Percentiles rank a stretch among this genome's conserved stretches.
These are phyloP conservation scores for Candida freyschussii DNA, from an alignment of 1,139 yeast genomes.

Conservation along the genomic window DNA sequence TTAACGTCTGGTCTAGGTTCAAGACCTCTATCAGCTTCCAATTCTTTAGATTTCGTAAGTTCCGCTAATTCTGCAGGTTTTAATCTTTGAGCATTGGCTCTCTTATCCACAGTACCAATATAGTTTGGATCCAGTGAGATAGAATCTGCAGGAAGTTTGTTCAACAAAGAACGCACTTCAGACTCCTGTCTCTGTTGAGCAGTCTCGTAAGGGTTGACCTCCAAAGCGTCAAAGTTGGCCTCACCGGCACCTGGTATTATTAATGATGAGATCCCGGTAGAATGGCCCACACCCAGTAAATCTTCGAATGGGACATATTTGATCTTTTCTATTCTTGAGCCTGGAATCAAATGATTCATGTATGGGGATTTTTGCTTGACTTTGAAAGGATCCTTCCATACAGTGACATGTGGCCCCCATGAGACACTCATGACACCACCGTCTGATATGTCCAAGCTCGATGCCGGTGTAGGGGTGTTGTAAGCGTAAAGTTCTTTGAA, in stretches of 20 bases:
- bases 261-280: slow-evolving; percentile 68
- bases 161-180: slow-evolving; percentile 81
- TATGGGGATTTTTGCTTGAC: slow-evolving; percentile 61
- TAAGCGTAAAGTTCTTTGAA: slow-evolving; percentile 63
- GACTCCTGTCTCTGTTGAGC: slow-evolving; percentile 90
- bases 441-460: slow-evolving; percentile 76
- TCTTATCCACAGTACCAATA: slow-evolving; percentile 79
- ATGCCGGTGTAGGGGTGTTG: slow-evolving; percentile 79
- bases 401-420: slow-evolving; percentile 92
- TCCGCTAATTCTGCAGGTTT: slow-evolving; percentile 56
- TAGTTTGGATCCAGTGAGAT: slow-evolving; percentile 85
- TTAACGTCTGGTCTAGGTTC: slow-evolving; percentile 59
- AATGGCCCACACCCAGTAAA: slow-evolving; percentile 85
- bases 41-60: slow-evolving; percentile 33
- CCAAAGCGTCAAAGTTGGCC: slow-evolving; percentile 94
- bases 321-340: slow-evolving; percentile 62
- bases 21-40: slow-evolving; percentile 36
- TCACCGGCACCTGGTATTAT: slow-evolving; percentile 98
- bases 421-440: slow-evolving; percentile 82
- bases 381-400: slow-evolving; percentile 75
- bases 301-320: slow-evolving; percentile 94
- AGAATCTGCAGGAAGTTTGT: slow-evolving; percentile 89
- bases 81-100: slow-evolving; percentile 59
- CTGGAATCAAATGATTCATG: slow-evolving; percentile 84
- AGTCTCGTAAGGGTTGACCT: slow-evolving; percentile 87